Base-by-base conservation (phyloP, 495 filamentous ascomycete species). In the Daldinia concentrica region DNA sequence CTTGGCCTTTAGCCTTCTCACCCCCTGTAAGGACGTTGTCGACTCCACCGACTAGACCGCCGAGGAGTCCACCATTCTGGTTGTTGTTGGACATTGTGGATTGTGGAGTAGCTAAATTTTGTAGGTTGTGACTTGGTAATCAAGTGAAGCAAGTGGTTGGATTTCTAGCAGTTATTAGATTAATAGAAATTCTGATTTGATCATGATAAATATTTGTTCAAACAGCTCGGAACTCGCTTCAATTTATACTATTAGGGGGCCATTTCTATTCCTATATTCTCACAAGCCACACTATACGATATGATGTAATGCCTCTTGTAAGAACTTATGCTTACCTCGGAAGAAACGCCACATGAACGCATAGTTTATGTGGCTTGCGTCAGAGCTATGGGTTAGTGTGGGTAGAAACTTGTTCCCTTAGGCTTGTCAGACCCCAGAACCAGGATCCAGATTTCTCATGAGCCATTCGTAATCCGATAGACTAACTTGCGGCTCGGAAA, bases 11-110 rank as follows among this genome's bases (percentile, higher is more conserved):
- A 14, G 76, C 74, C 62, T 82, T 71, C 50, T 82, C 81, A 17
- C 79, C 80, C 39, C 80, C 80, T 2, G 79, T 81, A 39, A 81
- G 75, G 29, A 81, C 76, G 22, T 82, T 80, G 70, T 83, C 81
- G 48, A 83, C 64, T 43, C 72, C 71, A 51, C 78, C 75, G 6
- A 79, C 79, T 54, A 82, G 63, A 61, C 73, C 75, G 67, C 80
- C 81, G 58, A 83, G 79, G 39, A 83, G 75, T 52, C 79, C 79
- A 39, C 75, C 73, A 59, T 71, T 73, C 58, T 77, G 72, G 61
- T 77, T 71, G 60, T 77, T 73, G 71, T 76, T 76, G n/a, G 75
- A 77, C 75, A 77, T 77, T 69, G 36, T 73, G 72, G 5, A 19
- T 61, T 58, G 41, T 58, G 30, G 60, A 15, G 29, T 54, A 26